phyloP scores from a whole-genome alignment of 768 basidiomycete species.

The Termitomyces sp. region DNA sequence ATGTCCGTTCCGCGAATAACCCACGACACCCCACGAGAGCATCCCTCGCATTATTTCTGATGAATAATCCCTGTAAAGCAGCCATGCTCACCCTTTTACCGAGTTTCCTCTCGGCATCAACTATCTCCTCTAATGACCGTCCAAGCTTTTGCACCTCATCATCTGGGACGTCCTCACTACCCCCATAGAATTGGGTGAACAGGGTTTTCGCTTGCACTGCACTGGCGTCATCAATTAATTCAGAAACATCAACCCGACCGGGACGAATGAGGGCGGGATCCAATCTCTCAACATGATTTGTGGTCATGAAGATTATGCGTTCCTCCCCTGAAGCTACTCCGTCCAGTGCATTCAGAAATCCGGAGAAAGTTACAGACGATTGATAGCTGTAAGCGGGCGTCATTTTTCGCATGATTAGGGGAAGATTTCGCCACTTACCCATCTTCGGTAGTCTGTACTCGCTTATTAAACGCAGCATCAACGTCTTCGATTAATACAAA shows the following conservation, averaged over 20 bases:
- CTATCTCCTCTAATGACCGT: conserved; percentile 45
- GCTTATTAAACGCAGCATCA: conserved; percentile 94
- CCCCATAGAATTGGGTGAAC: conserved; percentile 83
- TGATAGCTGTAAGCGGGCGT: conserved; percentile 59
- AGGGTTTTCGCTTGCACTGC: conserved; percentile 74
- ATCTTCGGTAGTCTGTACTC: conserved; percentile 86
- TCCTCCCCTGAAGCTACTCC: conserved; percentile 98
- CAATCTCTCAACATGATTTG: conserved; percentile 88
- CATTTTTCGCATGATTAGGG: background rate
- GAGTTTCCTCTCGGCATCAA: conserved; percentile 46
- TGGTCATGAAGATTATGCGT: conserved; percentile 98
- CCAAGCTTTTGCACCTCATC: conserved; percentile 44
- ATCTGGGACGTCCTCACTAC: conserved; percentile 32
- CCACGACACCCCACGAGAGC: conserved; percentile 51
- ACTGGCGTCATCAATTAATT: conserved; percentile 83
- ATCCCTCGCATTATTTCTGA: conserved; percentile 59
- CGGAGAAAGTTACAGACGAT: conserved; percentile 95
- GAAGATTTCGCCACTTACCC: conserved; percentile 55
- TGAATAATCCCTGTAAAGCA: conserved; percentile 91
- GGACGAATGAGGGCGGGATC: conserved; percentile 96
- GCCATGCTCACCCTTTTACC: conserved; percentile 89
- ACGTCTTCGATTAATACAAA: conserved; percentile 97
- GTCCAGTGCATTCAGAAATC: conserved; percentile 94
- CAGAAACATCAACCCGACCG: conserved; percentile 86
- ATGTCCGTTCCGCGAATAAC: conserved; percentile 31